These are phyloP conservation scores for Penicillium longicatenatum DNA, from an alignment of 495 filamentous ascomycete species.

Conservation along the genomic window DNA sequence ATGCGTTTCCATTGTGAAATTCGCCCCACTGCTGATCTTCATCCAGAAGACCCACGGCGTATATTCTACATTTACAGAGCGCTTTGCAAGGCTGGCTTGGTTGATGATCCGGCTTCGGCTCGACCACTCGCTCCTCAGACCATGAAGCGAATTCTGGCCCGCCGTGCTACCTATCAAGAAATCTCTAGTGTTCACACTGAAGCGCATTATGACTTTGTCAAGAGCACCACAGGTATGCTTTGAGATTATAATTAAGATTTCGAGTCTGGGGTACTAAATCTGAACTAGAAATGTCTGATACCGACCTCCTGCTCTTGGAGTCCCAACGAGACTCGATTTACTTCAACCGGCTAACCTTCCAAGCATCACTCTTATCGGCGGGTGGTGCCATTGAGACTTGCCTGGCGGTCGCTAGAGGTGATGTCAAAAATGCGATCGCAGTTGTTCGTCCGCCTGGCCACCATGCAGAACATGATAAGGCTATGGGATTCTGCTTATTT, in stretches of 20 bases:
- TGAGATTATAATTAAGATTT: neutral
- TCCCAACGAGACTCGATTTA: slow-evolving; percentile 82
- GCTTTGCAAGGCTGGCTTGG: slow-evolving; percentile 75
- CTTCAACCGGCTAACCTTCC: slow-evolving; percentile 77
- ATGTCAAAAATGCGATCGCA: slow-evolving; percentile 90
- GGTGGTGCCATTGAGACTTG: slow-evolving; percentile 96
- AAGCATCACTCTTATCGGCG: slow-evolving; percentile 80
- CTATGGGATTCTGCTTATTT: slow-evolving; percentile 95
- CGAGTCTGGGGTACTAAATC: neutral
- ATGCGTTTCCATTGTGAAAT: slow-evolving; percentile 93
- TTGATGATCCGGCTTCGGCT: slow-evolving; percentile 56
- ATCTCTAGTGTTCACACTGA: slow-evolving; percentile 74
- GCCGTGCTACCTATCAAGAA: slow-evolving; percentile 74
- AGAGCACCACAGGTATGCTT: slow-evolving; percentile 53
- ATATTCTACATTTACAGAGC: slow-evolving; percentile 89
- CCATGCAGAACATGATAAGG: slow-evolving; percentile 80
- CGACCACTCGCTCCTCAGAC: slow-evolving; percentile 56
- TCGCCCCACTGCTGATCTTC: slow-evolving; percentile 67
- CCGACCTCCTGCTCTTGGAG: slow-evolving; percentile 65
- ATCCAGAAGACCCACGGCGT: slow-evolving; percentile 90
- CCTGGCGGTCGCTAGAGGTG: slow-evolving; percentile 73
- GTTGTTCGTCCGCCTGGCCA: slow-evolving; percentile 94
- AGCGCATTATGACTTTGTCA: slow-evolving; percentile 76
- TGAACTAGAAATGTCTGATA: slow-evolving; percentile 49
- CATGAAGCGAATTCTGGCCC: slow-evolving; percentile 74